Percentiles rank a stretch among this genome's conserved stretches.
These are phyloP conservation scores for Rhizophlyctis rosea DNA, from an alignment of 192 early-diverging fungal species.

Conservation along the genomic window DNA sequence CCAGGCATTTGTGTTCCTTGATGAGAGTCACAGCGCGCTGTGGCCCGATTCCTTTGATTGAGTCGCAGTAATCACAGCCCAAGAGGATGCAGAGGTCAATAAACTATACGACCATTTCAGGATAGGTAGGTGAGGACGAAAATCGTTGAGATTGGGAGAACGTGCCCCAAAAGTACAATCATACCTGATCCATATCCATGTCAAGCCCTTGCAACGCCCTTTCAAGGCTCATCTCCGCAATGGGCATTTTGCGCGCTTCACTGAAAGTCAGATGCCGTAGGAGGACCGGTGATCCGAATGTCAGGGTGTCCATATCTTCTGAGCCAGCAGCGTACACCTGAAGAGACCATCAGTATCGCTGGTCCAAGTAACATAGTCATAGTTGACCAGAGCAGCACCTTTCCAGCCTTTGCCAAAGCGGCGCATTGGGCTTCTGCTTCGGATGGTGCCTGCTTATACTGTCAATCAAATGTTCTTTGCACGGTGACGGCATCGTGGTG, in stretches of 20 bases:
- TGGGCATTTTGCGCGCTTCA: slow-evolving; percentile 85
- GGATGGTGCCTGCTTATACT: slow-evolving; percentile 83
- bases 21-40: slow-evolving; percentile 79
- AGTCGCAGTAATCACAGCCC: slow-evolving; percentile 97
- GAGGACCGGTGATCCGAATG: slow-evolving; percentile 86
- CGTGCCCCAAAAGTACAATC: not conserved
- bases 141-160: not conserved
- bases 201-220: slow-evolving; percentile 80
- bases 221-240: slow-evolving; percentile 80
- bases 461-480: no score
- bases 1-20: slow-evolving; percentile 78
- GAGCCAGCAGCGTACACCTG: slow-evolving; percentile 90
- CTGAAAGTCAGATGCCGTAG: slow-evolving; percentile 91
- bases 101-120: slow-evolving; percentile 61
- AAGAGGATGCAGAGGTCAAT: slow-evolving; percentile 97
- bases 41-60: slow-evolving; percentile 91
- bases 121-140: not conserved
- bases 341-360: not conserved
- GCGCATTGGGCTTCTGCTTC: slow-evolving; percentile 99
- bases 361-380: not conserved
- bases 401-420: slow-evolving; percentile 79
- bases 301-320: slow-evolving; percentile 98
- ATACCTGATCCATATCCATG: slow-evolving; percentile 67
- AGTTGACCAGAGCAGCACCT: slow-evolving; percentile 48
- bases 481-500: no score